Conservation (phyloP, 1,139 yeast genomes). For the Yamadazyma friedrichii region DNA sequence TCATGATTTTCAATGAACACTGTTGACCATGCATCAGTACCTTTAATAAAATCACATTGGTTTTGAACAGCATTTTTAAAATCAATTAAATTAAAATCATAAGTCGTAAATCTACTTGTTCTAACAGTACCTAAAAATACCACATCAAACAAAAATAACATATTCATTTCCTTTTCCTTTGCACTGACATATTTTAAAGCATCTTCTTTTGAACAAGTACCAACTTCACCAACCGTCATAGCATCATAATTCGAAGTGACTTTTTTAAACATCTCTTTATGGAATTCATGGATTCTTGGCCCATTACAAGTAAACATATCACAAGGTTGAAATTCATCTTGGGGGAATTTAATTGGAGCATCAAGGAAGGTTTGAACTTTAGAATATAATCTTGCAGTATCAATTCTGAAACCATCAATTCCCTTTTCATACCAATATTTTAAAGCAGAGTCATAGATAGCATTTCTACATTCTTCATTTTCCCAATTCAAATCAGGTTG, state of each 20-base stretch:
- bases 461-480: constrained; percentile 50
- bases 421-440: constrained; percentile 58
- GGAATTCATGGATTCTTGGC: constrained; percentile 58
- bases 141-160: constrained; percentile 52
- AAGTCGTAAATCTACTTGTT: constrained; percentile 33
- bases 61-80: constrained; percentile 40
- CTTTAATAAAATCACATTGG: constrained; percentile 37
- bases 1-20: constrained; percentile 59
- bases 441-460: constrained; percentile 50
- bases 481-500: constrained; percentile 69
- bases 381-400: constrained; percentile 54
- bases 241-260: constrained; percentile 51
- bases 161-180: constrained; percentile 47
- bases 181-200: constrained; percentile 51
- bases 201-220: constrained; percentile 41
- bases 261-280: constrained; percentile 49
- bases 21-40: constrained; percentile 58
- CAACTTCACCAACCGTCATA: constrained; percentile 61
- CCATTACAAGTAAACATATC: constrained; percentile 39
- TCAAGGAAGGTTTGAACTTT: constrained; percentile 49
- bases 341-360: constrained; percentile 48
- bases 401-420: constrained; percentile 61
- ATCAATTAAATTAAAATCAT: constrained; percentile 39
- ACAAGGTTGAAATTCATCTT: constrained; percentile 42
- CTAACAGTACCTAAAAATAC: constrained; percentile 42